Evolutionary conservation across 2,329 filamentous ascomycete genomes (phyloP).

Genomic region (Penicillium concentricum): DNA sequence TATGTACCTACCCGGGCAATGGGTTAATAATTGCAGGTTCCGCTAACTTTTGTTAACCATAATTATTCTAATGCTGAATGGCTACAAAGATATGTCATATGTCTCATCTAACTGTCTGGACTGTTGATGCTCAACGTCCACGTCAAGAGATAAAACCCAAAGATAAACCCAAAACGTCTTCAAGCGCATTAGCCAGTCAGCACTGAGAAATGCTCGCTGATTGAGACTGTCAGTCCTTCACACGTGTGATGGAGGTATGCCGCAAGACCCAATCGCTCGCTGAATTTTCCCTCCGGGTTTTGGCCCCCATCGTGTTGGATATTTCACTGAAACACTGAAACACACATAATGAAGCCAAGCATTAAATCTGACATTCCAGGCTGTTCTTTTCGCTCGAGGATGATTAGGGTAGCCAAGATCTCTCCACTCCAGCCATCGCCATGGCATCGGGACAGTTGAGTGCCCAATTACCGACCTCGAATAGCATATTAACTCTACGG

Average conservation of each 20-base stretch:
- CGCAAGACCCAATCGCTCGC: not conserved
- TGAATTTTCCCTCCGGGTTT: not conserved
- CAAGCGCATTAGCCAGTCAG: not conserved
- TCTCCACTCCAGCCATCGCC: slow-evolving; percentile 12
- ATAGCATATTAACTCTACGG: not conserved
- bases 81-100: not conserved
- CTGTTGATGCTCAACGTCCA: not conserved
- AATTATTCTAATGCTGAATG: not conserved
- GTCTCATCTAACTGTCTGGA: not conserved
- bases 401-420: slow-evolving; percentile 7
- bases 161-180: not conserved
- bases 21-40: not conserved
- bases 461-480: not conserved
- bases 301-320: slow-evolving; percentile 3
- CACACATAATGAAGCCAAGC: not conserved
- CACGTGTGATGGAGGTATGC: not conserved
- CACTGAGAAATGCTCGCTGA: not conserved
- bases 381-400: not conserved
- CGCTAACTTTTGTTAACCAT: not conserved
- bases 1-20: not conserved
- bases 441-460: slow-evolving; percentile 7
- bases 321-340: not conserved
- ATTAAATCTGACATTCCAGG: not conserved
- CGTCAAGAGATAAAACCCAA: not conserved
- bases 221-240: not conserved